Percentiles rank a stretch among this genome's conserved stretches.
phyloP scores from a whole-genome alignment of 1,139 yeast genomes.

The Kodamaea sp. region DNA sequence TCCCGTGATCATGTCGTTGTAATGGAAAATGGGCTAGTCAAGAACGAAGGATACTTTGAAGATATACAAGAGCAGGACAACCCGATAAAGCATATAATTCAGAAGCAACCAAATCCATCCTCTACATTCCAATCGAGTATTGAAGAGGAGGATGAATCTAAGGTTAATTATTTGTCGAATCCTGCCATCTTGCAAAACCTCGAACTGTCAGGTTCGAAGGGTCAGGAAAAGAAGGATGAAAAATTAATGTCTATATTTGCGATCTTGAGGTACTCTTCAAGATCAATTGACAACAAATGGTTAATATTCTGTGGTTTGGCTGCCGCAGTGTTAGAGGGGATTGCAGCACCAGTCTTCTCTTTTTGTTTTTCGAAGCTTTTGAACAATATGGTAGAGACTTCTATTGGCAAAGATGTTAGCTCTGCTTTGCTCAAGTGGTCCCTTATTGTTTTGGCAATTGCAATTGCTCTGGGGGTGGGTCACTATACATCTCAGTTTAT shows the following conservation, averaged over 20 bases:
- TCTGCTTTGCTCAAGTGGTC: constrained; percentile 64
- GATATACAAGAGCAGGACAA: constrained; percentile 10
- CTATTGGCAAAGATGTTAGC: constrained; percentile 25
- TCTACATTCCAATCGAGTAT: not conserved
- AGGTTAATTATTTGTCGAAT: constrained; percentile 14
- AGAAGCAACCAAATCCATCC: too few relatives aligned
- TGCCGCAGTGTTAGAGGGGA: constrained; percentile 58
- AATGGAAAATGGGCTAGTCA: constrained; percentile 58
- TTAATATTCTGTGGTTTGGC: constrained; percentile 53
- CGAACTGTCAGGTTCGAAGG: constrained; percentile 10
- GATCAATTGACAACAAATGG: constrained; percentile 33
- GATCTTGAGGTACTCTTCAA: constrained; percentile 38
- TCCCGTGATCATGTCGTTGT: constrained; percentile 55
- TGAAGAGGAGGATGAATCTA: not conserved
- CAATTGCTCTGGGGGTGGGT: constrained; percentile 60
- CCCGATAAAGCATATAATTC: too few relatives aligned
- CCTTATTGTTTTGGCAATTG: constrained; percentile 55
- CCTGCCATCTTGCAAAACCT: constrained; percentile 28
- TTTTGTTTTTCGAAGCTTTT: constrained; percentile 72
- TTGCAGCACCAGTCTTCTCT: constrained; percentile 74
- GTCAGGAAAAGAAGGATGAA: not conserved
- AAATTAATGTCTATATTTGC: constrained; percentile 27
- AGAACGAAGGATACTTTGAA: constrained; percentile 24
- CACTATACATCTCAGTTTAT: constrained; percentile 52
- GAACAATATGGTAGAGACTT: constrained; percentile 51